Evolutionary conservation across 2,329 filamentous ascomycete species (phyloP).

Genomic region (Delphinella strobiligena): DNA sequence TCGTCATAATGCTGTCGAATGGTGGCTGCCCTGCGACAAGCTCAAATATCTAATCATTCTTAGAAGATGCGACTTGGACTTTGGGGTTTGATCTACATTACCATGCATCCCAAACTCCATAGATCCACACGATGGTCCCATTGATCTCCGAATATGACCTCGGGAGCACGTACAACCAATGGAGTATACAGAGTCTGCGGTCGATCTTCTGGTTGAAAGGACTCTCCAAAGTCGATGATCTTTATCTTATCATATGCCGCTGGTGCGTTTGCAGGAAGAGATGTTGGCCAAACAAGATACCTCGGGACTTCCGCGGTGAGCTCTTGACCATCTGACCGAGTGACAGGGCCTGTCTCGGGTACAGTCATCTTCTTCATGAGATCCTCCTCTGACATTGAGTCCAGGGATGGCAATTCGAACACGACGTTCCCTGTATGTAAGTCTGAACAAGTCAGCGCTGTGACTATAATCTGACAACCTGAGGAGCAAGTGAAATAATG

Average conservation of each 20-base stretch:
- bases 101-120: slow-evolving; percentile 27
- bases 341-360: slow-evolving; percentile 12
- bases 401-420: slow-evolving; percentile 14
- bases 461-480: neutral
- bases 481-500: no score
- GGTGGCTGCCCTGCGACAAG: slow-evolving; percentile 26
- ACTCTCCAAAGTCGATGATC: slow-evolving; percentile 29
- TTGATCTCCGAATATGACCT: slow-evolving; percentile 25
- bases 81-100: slow-evolving; percentile 14
- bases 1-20: slow-evolving; percentile 26
- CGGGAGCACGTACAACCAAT: slow-evolving; percentile 23
- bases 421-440: slow-evolving; percentile 18
- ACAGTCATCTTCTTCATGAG: slow-evolving; percentile 13
- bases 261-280: slow-evolving; percentile 6
- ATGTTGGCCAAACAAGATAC: slow-evolving; percentile 13
- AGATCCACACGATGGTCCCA: slow-evolving; percentile 26
- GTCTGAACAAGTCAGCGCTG: slow-evolving; percentile 11
- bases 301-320: slow-evolving; percentile 12
- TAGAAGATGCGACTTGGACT: neutral
- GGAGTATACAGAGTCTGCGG: slow-evolving; percentile 24
- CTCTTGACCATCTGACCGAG: slow-evolving; percentile 13
- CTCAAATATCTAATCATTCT: slow-evolving; percentile 20
- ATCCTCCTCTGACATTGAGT: slow-evolving; percentile 12
- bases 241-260: slow-evolving; percentile 13
- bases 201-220: slow-evolving; percentile 16